Conservation (phyloP, 306 rosid genomes). For the Sicyos edulis region DNA sequence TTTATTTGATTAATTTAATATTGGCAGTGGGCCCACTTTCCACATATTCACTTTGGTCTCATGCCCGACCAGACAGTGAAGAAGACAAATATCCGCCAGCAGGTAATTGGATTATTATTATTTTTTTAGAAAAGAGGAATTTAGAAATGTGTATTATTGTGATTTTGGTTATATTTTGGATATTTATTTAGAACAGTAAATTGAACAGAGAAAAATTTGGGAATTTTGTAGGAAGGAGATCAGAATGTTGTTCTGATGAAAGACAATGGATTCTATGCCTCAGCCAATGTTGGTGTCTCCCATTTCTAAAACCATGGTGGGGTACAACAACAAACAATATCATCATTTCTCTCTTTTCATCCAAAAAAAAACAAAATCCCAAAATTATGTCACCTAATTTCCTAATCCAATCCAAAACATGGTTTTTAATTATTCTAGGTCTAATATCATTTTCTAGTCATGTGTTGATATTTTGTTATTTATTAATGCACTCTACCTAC, state of each 20-base stretch:
- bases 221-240: constrained; percentile 34
- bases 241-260: constrained; percentile 42
- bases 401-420: no score
- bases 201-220: background rate
- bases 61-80: constrained; percentile 49
- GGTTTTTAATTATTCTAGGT: background rate
- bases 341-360: no score
- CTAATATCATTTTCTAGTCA: background rate
- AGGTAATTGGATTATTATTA: constrained; percentile 17
- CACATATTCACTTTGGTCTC: constrained; percentile 58
- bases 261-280: constrained; percentile 39
- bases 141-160: no score
- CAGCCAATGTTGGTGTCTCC: constrained; percentile 38
- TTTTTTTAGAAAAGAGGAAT: no score
- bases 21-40: constrained; percentile 52
- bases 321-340: background rate
- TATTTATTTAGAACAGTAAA: background rate
- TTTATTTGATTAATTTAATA: background rate
- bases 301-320: constrained; percentile 26
- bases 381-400: no score
- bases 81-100: constrained; percentile 51
- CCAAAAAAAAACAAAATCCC: no score
- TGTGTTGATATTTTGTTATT: background rate
- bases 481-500: background rate
- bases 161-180: background rate